phyloP scores from a whole-genome alignment of 1,284 basidiomycete species.

The Ustilago xerochloae region DNA sequence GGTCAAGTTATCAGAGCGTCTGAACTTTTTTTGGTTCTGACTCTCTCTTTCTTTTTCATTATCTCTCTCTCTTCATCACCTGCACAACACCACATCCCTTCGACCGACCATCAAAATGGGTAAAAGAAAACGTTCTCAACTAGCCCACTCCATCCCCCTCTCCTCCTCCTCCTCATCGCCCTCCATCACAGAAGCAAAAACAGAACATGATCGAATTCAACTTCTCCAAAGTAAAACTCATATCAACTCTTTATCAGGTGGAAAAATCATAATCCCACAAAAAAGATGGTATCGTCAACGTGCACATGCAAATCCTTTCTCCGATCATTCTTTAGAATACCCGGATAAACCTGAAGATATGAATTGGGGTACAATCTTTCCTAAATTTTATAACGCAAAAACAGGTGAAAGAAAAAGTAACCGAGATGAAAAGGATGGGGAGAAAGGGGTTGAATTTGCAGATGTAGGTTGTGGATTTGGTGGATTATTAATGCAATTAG shows the following conservation, averaged over 20 bases:
- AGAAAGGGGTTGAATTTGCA: slow-evolving; percentile 84
- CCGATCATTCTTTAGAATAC: slow-evolving; percentile 91
- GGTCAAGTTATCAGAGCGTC: too few relatives aligned
- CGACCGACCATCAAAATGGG: slow-evolving; percentile 17
- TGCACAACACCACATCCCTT: neutral
- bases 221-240: slow-evolving; percentile 47
- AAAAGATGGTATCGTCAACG: slow-evolving; percentile 97
- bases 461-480: slow-evolving; percentile 99
- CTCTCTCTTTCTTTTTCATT: too few relatives aligned
- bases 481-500: slow-evolving; percentile 88
- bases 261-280: slow-evolving; percentile 70
- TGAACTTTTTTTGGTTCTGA: neutral
- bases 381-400: slow-evolving; percentile 73
- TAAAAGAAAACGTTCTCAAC: slow-evolving; percentile 31
- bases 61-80: neutral
- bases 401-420: slow-evolving; percentile 11
- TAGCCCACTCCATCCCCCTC: slow-evolving; percentile 29
- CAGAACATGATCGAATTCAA: slow-evolving; percentile 35
- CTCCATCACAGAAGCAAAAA: too few relatives aligned
- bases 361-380: slow-evolving; percentile 89
- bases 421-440: neutral
- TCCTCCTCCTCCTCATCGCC: slow-evolving; percentile 17
- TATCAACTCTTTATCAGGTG: slow-evolving; percentile 54
- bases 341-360: slow-evolving; percentile 82
- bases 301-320: slow-evolving; percentile 98